phyloP scores from a whole-genome alignment of 306 rosid genomes.

The Purshia tridentata region DNA sequence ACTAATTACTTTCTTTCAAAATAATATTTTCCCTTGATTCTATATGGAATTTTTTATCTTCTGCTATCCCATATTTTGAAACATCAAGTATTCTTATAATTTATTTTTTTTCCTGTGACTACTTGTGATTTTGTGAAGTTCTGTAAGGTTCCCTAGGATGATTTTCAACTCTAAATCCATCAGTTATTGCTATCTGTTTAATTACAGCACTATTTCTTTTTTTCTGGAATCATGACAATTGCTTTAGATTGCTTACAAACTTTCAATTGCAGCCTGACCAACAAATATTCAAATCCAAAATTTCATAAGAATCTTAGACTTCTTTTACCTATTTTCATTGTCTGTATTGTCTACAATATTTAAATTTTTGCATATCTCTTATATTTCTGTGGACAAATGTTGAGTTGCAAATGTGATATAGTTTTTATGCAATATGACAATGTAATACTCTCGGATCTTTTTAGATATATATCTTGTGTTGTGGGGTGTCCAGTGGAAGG shows the following conservation, averaged over 20 bases:
- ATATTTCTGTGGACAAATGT: neutral
- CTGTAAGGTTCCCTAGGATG: neutral
- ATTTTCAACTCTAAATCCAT: neutral
- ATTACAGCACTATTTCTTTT: neutral
- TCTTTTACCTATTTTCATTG: neutral
- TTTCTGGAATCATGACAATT: neutral
- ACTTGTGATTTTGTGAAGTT: neutral
- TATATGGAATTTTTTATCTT: too few species aligned
- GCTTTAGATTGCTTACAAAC: neutral
- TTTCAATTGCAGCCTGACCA: neutral
- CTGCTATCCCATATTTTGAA: neutral
- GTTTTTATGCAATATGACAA: constrained; percentile 12
- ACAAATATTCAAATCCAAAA: neutral
- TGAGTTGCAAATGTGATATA: neutral
- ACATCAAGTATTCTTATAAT: too few species aligned
- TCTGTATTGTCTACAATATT: neutral
- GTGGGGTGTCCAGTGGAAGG: constrained; percentile 97
- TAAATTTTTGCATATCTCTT: neutral
- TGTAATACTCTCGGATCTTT: constrained; percentile 19
- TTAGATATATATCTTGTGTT: constrained; percentile 84
- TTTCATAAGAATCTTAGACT: neutral
- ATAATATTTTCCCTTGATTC: too few species aligned
- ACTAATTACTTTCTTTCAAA: neutral
- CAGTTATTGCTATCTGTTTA: neutral
- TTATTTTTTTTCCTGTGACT: neutral